These are phyloP conservation scores for Phylloporus sp. DNA, from an alignment of 768 basidiomycete genomes.

Conservation along the genomic window DNA sequence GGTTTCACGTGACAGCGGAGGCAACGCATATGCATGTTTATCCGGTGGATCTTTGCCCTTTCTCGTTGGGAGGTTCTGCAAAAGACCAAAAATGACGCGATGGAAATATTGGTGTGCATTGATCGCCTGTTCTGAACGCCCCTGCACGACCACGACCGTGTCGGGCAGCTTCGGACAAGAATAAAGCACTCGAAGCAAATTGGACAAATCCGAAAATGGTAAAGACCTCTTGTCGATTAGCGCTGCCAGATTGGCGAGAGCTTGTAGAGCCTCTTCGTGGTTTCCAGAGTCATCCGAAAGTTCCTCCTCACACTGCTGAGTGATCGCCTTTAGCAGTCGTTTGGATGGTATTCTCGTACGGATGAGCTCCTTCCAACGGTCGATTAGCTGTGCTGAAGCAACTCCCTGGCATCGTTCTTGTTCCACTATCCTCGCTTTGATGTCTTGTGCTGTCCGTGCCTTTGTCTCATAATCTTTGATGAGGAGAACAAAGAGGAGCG, in stretches of 20 bases:
- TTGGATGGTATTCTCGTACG: slow-evolving; percentile 22
- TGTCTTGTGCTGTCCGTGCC: slow-evolving; percentile 26
- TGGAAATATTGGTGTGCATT: slow-evolving; percentile 49
- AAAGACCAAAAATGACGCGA: slow-evolving; percentile 41
- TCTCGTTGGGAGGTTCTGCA: slow-evolving; percentile 29
- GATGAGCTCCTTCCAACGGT: slow-evolving; percentile 19
- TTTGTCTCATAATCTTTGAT: slow-evolving; percentile 59
- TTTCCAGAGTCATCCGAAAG: slow-evolving; percentile 27
- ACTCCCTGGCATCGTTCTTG: slow-evolving; percentile 12
- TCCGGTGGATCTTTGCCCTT: slow-evolving; percentile 19
- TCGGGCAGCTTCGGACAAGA: slow-evolving; percentile 39
- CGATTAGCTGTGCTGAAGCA: slow-evolving; percentile 13
- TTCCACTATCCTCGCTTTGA: slow-evolving; percentile 18
- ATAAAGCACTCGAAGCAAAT: slow-evolving; percentile 47
- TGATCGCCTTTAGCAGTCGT: slow-evolving; percentile 33
- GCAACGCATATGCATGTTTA: slow-evolving; percentile 17
- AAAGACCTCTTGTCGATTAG: slow-evolving; percentile 49
- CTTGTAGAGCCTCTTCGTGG: slow-evolving; percentile 46
- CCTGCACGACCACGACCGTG: slow-evolving; percentile 37
- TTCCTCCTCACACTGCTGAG: slow-evolving; percentile 25
- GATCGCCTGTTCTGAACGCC: slow-evolving; percentile 23
- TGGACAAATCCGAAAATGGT: slow-evolving; percentile 41
- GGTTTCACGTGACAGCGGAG: slow-evolving; percentile 36
- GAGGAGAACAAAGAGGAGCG: slow-evolving; percentile 61
- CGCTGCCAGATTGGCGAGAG: slow-evolving; percentile 54